phyloP scores from a whole-genome alignment of 1,139 yeast species.

The Kazachstania sp. region DNA sequence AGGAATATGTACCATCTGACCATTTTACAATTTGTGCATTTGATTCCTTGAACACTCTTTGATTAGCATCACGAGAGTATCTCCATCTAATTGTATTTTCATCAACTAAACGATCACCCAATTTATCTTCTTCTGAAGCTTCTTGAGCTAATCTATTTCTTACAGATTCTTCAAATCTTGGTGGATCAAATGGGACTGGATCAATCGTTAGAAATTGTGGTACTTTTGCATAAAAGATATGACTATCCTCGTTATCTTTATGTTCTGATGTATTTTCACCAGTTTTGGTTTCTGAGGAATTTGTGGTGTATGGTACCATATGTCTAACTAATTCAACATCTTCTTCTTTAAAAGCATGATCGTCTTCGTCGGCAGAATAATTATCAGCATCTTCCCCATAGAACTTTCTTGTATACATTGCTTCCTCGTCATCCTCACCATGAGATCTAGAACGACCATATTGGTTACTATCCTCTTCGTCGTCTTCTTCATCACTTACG shows the following conservation, averaged over 20 bases:
- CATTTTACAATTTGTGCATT: slow-evolving; percentile 87
- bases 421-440: slow-evolving; percentile 29
- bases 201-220: slow-evolving; percentile 80
- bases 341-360: slow-evolving; percentile 39
- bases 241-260: slow-evolving; percentile 29
- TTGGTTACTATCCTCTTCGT: slow-evolving; percentile 13
- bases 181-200: slow-evolving; percentile 81
- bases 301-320: slow-evolving; percentile 39
- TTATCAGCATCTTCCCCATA: slow-evolving; percentile 30
- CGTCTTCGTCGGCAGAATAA: slow-evolving; percentile 34
- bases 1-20: slow-evolving; percentile 90
- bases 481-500: slow-evolving; percentile 17
- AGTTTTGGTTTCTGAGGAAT: slow-evolving; percentile 25
- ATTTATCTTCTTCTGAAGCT: slow-evolving; percentile 36
- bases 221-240: slow-evolving; percentile 53
- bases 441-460: slow-evolving; percentile 12
- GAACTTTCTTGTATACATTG: slow-evolving; percentile 29
- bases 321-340: slow-evolving; percentile 71
- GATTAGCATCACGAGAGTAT: slow-evolving; percentile 56
- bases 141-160: slow-evolving; percentile 32
- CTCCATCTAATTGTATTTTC: slow-evolving; percentile 92
- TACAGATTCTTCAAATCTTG: slow-evolving; percentile 43
- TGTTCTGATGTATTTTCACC: slow-evolving; percentile 1
- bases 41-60: slow-evolving; percentile 68
- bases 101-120: slow-evolving; percentile 48